Evolutionary conservation across 805 yeast genomes (phyloP).

Genomic region (Ogataea neopini): DNA sequence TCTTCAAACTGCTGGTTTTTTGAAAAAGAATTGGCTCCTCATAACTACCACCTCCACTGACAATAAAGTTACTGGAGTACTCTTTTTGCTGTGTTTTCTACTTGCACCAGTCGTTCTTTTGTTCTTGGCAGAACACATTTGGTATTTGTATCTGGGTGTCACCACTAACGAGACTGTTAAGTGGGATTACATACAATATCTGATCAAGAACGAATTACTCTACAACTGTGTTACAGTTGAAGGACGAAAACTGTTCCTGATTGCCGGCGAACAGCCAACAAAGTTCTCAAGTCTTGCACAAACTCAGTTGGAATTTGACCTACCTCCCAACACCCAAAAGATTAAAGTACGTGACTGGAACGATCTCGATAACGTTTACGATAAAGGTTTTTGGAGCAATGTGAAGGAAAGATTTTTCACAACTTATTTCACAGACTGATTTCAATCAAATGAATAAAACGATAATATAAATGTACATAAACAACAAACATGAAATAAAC

Average conservation of each 20-base stretch:
- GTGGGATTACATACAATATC: constrained; percentile 51
- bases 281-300: constrained; percentile 12
- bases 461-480: constrained; percentile 9
- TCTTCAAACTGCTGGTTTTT: constrained; percentile 14
- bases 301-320: constrained; percentile 5
- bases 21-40: constrained; percentile 23
- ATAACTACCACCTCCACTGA: constrained; percentile 33
- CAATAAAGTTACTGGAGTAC: constrained; percentile 43
- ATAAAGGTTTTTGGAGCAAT: constrained; percentile 48
- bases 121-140: constrained; percentile 44
- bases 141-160: constrained; percentile 54
- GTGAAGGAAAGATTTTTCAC: constrained; percentile 37
- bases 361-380: constrained; percentile 47
- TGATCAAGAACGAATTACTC: constrained; percentile 34
- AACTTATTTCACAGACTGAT: constrained; percentile 7
- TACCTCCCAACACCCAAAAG: constrained; percentile 6
- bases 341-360: constrained; percentile 26
- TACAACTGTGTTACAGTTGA: constrained; percentile 23
- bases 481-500: constrained; percentile 8
- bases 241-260: background rate
- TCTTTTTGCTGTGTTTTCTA: constrained; percentile 41
- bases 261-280: background rate
- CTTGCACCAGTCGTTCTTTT: constrained; percentile 39
- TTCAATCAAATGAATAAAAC: constrained; percentile 1
- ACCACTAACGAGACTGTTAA: constrained; percentile 57